Evolutionary conservation across 805 yeast species (phyloP).

Genomic region (Candida golubevii): DNA sequence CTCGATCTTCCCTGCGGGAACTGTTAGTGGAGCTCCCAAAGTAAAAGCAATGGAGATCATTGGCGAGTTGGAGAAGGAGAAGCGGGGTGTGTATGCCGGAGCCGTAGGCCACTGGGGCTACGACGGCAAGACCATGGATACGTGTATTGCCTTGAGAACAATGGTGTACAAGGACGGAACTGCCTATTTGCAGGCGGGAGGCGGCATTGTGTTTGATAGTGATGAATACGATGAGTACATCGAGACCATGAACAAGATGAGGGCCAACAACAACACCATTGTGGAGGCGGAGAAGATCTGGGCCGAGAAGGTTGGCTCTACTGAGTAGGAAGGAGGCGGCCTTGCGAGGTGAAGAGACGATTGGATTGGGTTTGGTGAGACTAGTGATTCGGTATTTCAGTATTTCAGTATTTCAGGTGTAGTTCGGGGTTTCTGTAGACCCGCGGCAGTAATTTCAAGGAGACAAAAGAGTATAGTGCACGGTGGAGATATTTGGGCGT

Average conservation of each 20-base stretch:
- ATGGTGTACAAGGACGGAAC: slow-evolving; percentile 90
- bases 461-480: too few species aligned
- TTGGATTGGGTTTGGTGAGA: too few species aligned
- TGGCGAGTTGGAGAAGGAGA: slow-evolving; percentile 83
- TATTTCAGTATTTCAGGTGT: too few species aligned
- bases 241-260: slow-evolving; percentile 97
- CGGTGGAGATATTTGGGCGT: too few species aligned
- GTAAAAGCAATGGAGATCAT: slow-evolving; percentile 95
- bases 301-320: slow-evolving; percentile 41
- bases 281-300: slow-evolving; percentile 86
- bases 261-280: slow-evolving; percentile 84
- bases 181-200: slow-evolving; percentile 97
- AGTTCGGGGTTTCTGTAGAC: too few species aligned
- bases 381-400: too few species aligned
- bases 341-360: too few species aligned
- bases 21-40: slow-evolving; percentile 98
- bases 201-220: slow-evolving; percentile 94
- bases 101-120: slow-evolving; percentile 99
- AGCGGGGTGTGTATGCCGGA: slow-evolving; percentile 96
- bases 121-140: slow-evolving; percentile 92
- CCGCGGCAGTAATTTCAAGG: too few species aligned
- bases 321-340: too few species aligned
- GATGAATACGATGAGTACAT: slow-evolving; percentile 93
- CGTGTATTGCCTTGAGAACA: slow-evolving; percentile 95
- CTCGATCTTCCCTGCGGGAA: slow-evolving; percentile 98